phyloP scores from a whole-genome alignment of 169 alveolate species.

The Eimeria necatrix region DNA sequence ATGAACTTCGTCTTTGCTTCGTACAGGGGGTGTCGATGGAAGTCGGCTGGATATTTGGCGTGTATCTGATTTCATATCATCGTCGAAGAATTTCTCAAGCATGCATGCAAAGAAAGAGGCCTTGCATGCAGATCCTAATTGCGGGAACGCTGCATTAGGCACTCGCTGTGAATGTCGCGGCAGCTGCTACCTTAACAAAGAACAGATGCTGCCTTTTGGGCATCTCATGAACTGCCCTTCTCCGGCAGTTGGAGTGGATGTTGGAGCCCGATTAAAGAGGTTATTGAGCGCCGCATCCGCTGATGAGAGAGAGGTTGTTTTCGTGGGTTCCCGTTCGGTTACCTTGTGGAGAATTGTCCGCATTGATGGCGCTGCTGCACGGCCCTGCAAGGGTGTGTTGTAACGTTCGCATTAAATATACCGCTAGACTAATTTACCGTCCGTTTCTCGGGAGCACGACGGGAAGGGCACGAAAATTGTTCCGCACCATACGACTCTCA shows the following conservation, averaged over 20 bases:
- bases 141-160: not conserved
- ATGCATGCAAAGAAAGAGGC: not conserved
- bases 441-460: too few species aligned
- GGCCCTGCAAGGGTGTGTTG: not conserved
- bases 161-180: not conserved
- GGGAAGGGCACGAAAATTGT: too few species aligned
- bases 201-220: not conserved
- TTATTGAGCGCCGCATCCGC: constrained; percentile 46
- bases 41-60: constrained; percentile 68
- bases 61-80: constrained; percentile 41
- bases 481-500: too few species aligned
- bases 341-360: constrained; percentile 69
- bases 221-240: constrained; percentile 6
- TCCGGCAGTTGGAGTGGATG: constrained; percentile 69
- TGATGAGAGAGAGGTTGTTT: constrained; percentile 70
- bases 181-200: not conserved
- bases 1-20: too few species aligned
- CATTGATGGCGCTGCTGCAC: not conserved
- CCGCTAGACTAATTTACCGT: too few species aligned
- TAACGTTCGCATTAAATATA: too few species aligned
- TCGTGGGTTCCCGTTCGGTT: constrained; percentile 64
- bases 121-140: not conserved
- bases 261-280: constrained; percentile 64
- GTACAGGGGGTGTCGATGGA: constrained; percentile 56
- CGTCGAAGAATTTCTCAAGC: not conserved